Evolutionary conservation across 805 yeast genomes (phyloP), one percentile per base, ranked within the genome.

Genomic region (Cyberlindnera xishuangbannaensis): DNA sequence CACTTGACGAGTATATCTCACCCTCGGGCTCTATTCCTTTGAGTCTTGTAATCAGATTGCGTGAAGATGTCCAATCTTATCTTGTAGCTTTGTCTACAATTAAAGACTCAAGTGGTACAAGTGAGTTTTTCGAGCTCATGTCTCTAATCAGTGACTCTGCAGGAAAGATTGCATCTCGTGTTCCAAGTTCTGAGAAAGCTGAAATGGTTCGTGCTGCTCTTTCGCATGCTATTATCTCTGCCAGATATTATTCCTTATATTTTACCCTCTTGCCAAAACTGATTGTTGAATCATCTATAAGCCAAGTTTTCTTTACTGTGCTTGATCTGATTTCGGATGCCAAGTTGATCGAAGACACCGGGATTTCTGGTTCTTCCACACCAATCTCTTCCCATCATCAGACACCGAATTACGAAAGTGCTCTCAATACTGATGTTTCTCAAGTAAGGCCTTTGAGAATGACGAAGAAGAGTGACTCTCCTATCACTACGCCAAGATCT

Each of bases 181-280:
- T 53, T 6, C 45, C 53, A 6, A 53, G 53, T 33, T 48, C 65
- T 37, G 65, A 71, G 38, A 58, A 64, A 51, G 56, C 76, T 27
- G 53, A 65, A 27, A 50, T 74, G 16, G 65, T 83, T 5, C 73
- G 79, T 36, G 79, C 81, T 28, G 69, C 90, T 1, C 71, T 83
- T 16, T 75, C 87, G 13, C 86, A 82, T 56, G 72, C 78, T 1
- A 74, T 90, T 26, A 78, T 95, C 4, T 69, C 86, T 1, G 73
- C 88, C 1, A 69, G 95, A 48, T 84, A 85, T 51, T 82, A 65
- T 55, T 73, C 83, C 1, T 61, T 77, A 9, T 79, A 82, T 45
- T 63, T 71, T 4, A 66, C 69, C n/a, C 50, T 83, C 3, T 58
- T 85, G 35, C 95, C 96, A 1, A 70, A 68, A 33, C 60, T 81